A percentile compares a stretch with the other conserved stretches of the same genome.
phyloP scores from a whole-genome alignment of 2,329 filamentous ascomycete genomes.

The Aspergillus floridensis region DNA sequence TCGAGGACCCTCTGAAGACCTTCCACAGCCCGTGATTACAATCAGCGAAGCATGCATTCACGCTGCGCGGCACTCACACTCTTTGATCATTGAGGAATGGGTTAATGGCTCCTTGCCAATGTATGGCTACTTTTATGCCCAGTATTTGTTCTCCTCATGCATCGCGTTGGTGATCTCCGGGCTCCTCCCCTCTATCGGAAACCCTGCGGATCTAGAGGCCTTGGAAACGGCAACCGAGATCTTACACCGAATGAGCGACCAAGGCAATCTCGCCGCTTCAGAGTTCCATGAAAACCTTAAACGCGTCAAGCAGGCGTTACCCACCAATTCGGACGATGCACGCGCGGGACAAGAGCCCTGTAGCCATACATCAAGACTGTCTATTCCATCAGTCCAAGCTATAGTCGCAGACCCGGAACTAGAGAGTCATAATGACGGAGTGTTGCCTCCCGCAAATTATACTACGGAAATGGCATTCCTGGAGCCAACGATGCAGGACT shows the following conservation, averaged over 20 bases:
- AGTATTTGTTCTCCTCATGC: slow-evolving; percentile 34
- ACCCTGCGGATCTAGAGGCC: slow-evolving; percentile 19
- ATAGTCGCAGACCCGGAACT: not conserved
- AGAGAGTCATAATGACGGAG: not conserved
- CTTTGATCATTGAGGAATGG: slow-evolving; percentile 32
- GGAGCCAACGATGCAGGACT: slow-evolving; percentile 27
- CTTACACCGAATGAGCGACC: slow-evolving; percentile 24
- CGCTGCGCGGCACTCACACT: slow-evolving; percentile 31
- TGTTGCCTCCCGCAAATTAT: slow-evolving; percentile 14
- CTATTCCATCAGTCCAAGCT: not conserved
- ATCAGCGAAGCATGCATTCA: slow-evolving; percentile 34
- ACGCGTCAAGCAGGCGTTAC: slow-evolving; percentile 15
- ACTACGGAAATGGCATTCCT: slow-evolving; percentile 26
- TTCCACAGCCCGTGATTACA: slow-evolving; percentile 26
- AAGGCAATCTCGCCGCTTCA: slow-evolving; percentile 30
- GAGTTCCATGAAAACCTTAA: slow-evolving; percentile 30
- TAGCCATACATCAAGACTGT: not conserved
- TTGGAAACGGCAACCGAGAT: slow-evolving; percentile 29
- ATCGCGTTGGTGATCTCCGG: slow-evolving; percentile 33
- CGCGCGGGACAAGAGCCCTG: slow-evolving; percentile 12
- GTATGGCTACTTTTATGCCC: slow-evolving; percentile 36
- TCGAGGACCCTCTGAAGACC: slow-evolving; percentile 6
- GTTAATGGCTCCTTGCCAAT: slow-evolving; percentile 32
- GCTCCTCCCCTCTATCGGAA: slow-evolving; percentile 19
- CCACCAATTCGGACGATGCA: not conserved